A percentile compares a stretch with the other conserved stretches of the same genome.
These are phyloP conservation scores for Fraxinus angustifolia DNA, from an alignment of 305 asterid genomes.

Conservation along the genomic window DNA sequence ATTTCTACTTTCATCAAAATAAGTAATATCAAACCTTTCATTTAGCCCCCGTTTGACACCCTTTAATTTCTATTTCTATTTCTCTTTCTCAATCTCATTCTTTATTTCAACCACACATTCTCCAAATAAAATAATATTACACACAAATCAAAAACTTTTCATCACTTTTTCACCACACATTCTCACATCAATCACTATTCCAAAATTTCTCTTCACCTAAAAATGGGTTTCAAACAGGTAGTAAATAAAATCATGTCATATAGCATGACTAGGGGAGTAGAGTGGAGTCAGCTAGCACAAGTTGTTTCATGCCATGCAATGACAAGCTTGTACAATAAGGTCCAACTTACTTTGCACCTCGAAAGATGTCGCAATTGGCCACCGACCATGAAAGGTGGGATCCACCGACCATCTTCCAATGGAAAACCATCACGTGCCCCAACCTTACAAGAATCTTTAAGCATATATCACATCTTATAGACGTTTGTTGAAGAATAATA, in stretches of 20 bases:
- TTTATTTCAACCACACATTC: too few relatives aligned
- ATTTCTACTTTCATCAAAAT: too few relatives aligned
- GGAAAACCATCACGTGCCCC: neutral
- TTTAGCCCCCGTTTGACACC: too few relatives aligned
- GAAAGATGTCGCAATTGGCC: neutral
- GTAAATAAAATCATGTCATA: neutral
- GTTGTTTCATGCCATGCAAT: neutral
- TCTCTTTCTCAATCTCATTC: too few relatives aligned
- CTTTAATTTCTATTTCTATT: too few relatives aligned
- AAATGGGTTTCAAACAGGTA: too few relatives aligned
- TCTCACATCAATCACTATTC: too few relatives aligned
- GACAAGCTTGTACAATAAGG: neutral
- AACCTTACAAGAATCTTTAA: neutral
- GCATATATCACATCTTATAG: neutral
- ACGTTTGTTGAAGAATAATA: neutral
- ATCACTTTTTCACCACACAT: too few relatives aligned
- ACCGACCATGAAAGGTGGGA: neutral
- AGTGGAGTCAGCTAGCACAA: neutral
- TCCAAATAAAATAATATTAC: too few relatives aligned
- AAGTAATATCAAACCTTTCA: too few relatives aligned
- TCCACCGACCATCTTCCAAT: neutral
- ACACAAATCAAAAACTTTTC: too few relatives aligned
- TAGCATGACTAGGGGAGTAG: neutral
- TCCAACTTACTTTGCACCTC: neutral
- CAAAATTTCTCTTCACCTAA: too few relatives aligned